These are phyloP conservation scores for Yarrowia porcina DNA, from an alignment of 805 yeast genomes.

Conservation along the genomic window DNA sequence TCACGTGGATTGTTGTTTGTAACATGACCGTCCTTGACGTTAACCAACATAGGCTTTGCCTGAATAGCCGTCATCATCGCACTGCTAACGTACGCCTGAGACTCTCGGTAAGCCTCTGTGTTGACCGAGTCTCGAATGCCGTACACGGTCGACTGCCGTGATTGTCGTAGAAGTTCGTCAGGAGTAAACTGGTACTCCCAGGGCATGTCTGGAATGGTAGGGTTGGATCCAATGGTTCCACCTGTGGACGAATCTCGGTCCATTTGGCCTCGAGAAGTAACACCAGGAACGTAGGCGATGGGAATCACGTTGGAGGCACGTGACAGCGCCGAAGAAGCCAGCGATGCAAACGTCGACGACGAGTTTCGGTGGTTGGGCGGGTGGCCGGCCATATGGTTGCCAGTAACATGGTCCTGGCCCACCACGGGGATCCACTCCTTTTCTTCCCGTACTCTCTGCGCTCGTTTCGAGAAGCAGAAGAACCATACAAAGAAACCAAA, in stretches of 20 bases:
- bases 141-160: conserved; percentile 28
- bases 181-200: conserved; percentile 33
- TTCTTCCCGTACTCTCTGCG: conserved; percentile 30
- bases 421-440: conserved; percentile 20
- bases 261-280: conserved; percentile 41
- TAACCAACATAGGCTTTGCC: conserved; percentile 70
- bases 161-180: conserved; percentile 32
- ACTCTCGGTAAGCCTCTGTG: conserved; percentile 42
- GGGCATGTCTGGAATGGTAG: conserved; percentile 31
- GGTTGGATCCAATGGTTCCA: conserved; percentile 28
- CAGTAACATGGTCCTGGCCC: conserved; percentile 2
- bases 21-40: conserved; percentile 36
- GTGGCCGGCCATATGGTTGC: conserved; percentile 34
- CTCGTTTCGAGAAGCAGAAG: conserved; percentile 42
- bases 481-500: conserved; percentile 42
- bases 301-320: conserved; percentile 86
- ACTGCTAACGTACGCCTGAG: conserved; percentile 46
- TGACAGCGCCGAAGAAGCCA: conserved; percentile 48
- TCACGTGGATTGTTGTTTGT: neutral
- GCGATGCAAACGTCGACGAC: conserved; percentile 29
- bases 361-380: neutral
- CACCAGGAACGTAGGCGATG: conserved; percentile 93
- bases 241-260: conserved; percentile 25
- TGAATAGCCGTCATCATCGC: conserved; percentile 67
- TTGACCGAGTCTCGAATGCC: conserved; percentile 40